Conservation (phyloP, 768 basidiomycete species). For the Coprinopsis strossmayeri region DNA sequence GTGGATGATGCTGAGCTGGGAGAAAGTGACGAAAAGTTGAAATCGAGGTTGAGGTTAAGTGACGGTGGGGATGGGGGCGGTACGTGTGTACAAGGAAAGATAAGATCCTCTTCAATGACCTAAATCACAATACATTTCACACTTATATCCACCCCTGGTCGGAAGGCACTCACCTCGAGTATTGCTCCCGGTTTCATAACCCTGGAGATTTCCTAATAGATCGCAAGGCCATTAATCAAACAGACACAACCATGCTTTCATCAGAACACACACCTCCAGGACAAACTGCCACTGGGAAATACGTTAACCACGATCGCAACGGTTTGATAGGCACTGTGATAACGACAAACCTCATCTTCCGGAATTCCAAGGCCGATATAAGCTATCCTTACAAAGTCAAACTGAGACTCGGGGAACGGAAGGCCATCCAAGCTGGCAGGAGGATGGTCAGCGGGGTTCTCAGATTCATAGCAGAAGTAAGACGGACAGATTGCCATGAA, state of each 20-base stretch:
- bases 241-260: slow-evolving; percentile 10
- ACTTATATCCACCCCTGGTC: background rate
- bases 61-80: slow-evolving; percentile 15
- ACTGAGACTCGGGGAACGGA: slow-evolving; percentile 50
- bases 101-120: slow-evolving; percentile 69
- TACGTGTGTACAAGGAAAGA: slow-evolving; percentile 51
- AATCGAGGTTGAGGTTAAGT: slow-evolving; percentile 13
- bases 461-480: background rate
- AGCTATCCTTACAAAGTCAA: slow-evolving; percentile 62
- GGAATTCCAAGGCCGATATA: slow-evolving; percentile 64
- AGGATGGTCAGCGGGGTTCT: background rate
- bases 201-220: slow-evolving; percentile 55
- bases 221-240: slow-evolving; percentile 8
- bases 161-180: slow-evolving; percentile 44
- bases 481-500: slow-evolving; percentile 60
- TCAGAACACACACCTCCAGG: slow-evolving; percentile 46
- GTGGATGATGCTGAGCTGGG: background rate
- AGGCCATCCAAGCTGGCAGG: slow-evolving; percentile 50
- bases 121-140: slow-evolving; percentile 18
- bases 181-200: slow-evolving; percentile 56
- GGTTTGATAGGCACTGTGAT: background rate
- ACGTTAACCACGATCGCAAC: slow-evolving; percentile 1
- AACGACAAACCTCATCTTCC: slow-evolving; percentile 50
- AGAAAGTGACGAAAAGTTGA: slow-evolving; percentile 16
- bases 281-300: slow-evolving; percentile 53